Base-by-base conservation (phyloP, 257 asterid genomes). In the Petunia secreta region DNA sequence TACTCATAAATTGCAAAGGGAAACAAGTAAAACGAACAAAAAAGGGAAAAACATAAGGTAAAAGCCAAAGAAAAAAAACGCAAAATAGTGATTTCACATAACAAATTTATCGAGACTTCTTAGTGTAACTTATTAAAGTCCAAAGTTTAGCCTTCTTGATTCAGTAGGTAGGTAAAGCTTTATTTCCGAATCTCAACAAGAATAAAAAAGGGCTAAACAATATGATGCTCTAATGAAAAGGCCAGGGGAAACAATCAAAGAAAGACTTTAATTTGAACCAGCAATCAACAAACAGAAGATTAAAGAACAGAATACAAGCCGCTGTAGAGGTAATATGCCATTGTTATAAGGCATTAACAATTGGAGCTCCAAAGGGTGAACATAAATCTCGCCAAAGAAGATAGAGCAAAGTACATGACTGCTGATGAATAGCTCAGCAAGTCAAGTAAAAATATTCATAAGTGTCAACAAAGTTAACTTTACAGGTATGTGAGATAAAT, bases 401-500 rank as follows among this genome's bases (percentile, higher is more conserved):
- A 67, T 67, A 41, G 75, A 40, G n/a, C 54, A 65, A 39, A 65
- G 73, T 10, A 37, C 34, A 41, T 63, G 43, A 25, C 68, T 25
- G 67, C 9, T 54, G 60, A 4, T 54, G 60, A 11, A 64, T 5
- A 64, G 50, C 50, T 83, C 82, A 54, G 53, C 78, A 82, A 54
- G 67, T 46, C 57, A 52, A 37, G 15, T 16, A 71, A 73, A 52
- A 68, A 11, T 16, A 69, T 9, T 3, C 46, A 43, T n/a, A 46
- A 69, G 75, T 43, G 55, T 66, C 16, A 25, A 43, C 38, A 41
- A 58, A 69, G 77, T 69, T 9, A 46, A 46, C 46, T 69, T 48
- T 71, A 50, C 77, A 71, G 50, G 34, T 66, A 80, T 62, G 34
- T 62, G 48, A 62, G 84, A 80, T 82, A 78, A 25, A 81, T 43